Evolutionary conservation across 805 yeast genomes (phyloP).

Genomic region (Lipomyces yamadae): DNA sequence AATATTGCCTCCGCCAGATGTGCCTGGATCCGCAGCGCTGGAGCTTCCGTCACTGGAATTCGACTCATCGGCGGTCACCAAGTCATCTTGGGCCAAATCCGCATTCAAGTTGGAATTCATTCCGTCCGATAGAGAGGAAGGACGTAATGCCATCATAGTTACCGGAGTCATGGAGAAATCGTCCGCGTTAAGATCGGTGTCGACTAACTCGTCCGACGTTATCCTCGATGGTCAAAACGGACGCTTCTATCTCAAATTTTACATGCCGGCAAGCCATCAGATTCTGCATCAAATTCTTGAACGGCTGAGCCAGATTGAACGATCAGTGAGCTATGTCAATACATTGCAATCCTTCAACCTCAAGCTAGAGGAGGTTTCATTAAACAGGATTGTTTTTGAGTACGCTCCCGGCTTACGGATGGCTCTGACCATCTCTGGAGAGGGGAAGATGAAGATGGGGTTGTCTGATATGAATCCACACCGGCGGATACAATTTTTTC

Average conservation of each 20-base stretch:
- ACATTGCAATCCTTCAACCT: constrained; percentile 41
- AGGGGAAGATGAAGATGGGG: constrained; percentile 29
- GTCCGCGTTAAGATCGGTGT: constrained; percentile 24
- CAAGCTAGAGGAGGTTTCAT: constrained; percentile 42
- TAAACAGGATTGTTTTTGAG: constrained; percentile 42
- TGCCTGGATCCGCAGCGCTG: constrained; percentile 7
- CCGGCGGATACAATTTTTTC: constrained; percentile 38
- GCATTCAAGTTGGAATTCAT: constrained; percentile 29
- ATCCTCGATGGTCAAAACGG: constrained; percentile 32
- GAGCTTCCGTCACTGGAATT: constrained; percentile 26
- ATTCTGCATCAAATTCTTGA: constrained; percentile 40
- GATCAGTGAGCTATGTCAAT: constrained; percentile 43
- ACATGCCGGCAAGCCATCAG: constrained; percentile 29
- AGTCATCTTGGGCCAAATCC: constrained; percentile 33
- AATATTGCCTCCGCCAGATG: not conserved
- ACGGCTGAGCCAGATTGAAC: constrained; percentile 41
- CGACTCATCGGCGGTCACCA: constrained; percentile 26
- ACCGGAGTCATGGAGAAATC: constrained; percentile 25
- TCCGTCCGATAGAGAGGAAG: constrained; percentile 10
- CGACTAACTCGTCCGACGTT: constrained; percentile 26
- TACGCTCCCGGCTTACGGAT: constrained; percentile 39
- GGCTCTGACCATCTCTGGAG: constrained; percentile 21
- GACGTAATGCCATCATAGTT: constrained; percentile 18
- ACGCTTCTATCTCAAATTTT: constrained; percentile 24
- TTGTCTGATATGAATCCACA: constrained; percentile 42